A percentile compares a stretch with the other conserved stretches of the same genome.
Conservation (phyloP, 441 rosid genomes). For the Gossypium lobatum region DNA sequence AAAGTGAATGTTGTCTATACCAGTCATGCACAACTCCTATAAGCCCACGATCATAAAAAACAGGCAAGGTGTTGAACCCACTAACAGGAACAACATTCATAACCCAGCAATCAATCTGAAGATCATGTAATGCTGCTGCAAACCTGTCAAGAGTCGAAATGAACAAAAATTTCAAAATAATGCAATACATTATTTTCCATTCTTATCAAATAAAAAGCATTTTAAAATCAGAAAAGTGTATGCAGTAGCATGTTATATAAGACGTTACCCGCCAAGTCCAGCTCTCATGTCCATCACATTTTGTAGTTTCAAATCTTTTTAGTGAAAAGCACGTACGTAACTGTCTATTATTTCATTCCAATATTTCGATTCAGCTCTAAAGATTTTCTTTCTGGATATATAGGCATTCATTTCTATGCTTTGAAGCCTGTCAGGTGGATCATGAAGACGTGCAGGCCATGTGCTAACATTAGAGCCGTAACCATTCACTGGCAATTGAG, state of each 20-base stretch:
- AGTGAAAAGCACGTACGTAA: conserved; percentile 39
- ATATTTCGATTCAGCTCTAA: conserved; percentile 53
- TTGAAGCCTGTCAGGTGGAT: conserved; percentile 54
- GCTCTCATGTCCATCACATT: conserved; percentile 66
- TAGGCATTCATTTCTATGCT: conserved; percentile 55
- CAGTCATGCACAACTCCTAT: conserved; percentile 63
- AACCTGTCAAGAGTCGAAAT: conserved; percentile 29
- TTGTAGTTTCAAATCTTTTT: conserved; percentile 38
- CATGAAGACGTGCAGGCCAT: conserved; percentile 59
- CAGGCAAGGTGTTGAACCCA: conserved; percentile 58
- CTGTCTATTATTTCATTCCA: conserved; percentile 48
- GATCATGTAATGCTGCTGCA: conserved; percentile 56
- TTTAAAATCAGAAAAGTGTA: background rate
- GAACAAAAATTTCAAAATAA: background rate
- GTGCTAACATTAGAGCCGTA: conserved; percentile 29
- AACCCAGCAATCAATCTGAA: conserved; percentile 55
- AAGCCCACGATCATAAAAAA: conserved; percentile 59
- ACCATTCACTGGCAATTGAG: conserved; percentile 30
- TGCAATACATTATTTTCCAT: background rate
- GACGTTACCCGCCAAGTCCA: conserved; percentile 54
- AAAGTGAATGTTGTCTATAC: conserved; percentile 23
- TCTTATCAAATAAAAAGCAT: background rate
- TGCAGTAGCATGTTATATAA: background rate
- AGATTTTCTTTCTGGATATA: conserved; percentile 54
- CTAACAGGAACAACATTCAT: conserved; percentile 49